Evolutionary conservation across 164 flowering plant genomes (phyloP).

Genomic region (Magnolia changhungtana): DNA sequence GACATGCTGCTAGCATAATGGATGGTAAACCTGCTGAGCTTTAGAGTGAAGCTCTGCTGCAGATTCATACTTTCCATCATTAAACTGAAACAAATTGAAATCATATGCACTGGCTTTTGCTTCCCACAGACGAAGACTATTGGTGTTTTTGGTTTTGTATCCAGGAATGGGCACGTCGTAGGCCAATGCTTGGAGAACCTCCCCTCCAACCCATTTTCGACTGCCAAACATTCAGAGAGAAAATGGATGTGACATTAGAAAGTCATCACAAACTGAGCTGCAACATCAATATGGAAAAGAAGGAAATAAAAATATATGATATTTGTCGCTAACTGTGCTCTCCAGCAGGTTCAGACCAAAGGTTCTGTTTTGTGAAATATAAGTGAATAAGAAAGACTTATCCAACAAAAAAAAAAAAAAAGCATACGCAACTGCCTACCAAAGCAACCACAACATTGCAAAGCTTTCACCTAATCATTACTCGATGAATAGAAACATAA

Average conservation of each 20-base stretch:
- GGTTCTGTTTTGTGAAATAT: background rate
- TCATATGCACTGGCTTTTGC: constrained; percentile 83
- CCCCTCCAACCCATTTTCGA: constrained; percentile 89
- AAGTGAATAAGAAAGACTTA: background rate
- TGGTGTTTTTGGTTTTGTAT: constrained; percentile 89
- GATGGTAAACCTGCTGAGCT: constrained; percentile 70
- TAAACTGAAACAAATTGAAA: constrained; percentile 72
- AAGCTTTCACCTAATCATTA: background rate
- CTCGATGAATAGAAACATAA: background rate
- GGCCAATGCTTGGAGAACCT: constrained; percentile 80
- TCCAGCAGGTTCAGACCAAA: background rate
- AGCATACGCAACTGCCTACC: background rate
- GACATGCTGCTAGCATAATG: background rate
- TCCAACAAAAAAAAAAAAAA: background rate
- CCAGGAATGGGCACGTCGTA: constrained; percentile 99
- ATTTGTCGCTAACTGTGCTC: background rate
- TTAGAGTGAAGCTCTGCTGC: constrained; percentile 82
- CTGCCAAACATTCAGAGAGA: constrained; percentile 33
- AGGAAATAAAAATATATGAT: constrained; percentile 2
- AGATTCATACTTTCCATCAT: constrained; percentile 88
- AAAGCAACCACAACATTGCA: background rate
- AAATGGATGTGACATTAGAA: background rate
- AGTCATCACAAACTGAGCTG: background rate
- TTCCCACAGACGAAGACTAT: constrained; percentile 97
- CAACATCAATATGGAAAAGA: background rate